Conservation (phyloP, 1,139 yeast genomes). For the Fermentozyma sake region DNA sequence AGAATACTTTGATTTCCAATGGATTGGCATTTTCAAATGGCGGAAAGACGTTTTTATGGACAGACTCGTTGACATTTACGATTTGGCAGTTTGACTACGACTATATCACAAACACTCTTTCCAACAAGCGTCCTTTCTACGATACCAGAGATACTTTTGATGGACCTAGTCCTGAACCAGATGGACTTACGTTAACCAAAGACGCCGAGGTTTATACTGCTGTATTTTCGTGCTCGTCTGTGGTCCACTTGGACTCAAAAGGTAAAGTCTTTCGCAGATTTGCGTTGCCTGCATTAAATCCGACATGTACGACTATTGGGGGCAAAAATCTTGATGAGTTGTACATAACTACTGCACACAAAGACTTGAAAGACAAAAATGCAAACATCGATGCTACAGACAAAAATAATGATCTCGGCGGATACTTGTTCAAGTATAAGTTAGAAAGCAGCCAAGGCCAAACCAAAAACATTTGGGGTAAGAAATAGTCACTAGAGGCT, state of each 20-base stretch:
- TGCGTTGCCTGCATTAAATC: constrained; percentile 55
- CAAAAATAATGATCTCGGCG: constrained; percentile 52
- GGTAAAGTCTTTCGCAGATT: constrained; percentile 54
- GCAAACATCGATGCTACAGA: constrained; percentile 28
- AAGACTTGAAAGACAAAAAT: constrained; percentile 35
- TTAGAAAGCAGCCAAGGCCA: constrained; percentile 20
- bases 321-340: constrained; percentile 56
- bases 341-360: constrained; percentile 65
- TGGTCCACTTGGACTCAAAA: constrained; percentile 46
- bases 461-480: constrained; percentile 28
- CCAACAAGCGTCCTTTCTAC: constrained; percentile 42
- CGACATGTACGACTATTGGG: constrained; percentile 72
- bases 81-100: constrained; percentile 65
- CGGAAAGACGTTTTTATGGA: constrained; percentile 55
- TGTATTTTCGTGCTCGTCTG: constrained; percentile 56
- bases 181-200: constrained; percentile 66
- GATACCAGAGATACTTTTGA: constrained; percentile 31
- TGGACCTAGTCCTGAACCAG: constrained; percentile 58
- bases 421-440: constrained; percentile 28
- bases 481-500: constrained; percentile 8
- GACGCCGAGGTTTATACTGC: constrained; percentile 67
- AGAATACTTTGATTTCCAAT: constrained; percentile 53
- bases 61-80: constrained; percentile 60
- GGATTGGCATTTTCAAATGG: constrained; percentile 71
- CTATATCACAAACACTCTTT: constrained; percentile 35